Conservation (phyloP, 371 early-diverging fungal species). For the Rhizopus stolonifer region DNA sequence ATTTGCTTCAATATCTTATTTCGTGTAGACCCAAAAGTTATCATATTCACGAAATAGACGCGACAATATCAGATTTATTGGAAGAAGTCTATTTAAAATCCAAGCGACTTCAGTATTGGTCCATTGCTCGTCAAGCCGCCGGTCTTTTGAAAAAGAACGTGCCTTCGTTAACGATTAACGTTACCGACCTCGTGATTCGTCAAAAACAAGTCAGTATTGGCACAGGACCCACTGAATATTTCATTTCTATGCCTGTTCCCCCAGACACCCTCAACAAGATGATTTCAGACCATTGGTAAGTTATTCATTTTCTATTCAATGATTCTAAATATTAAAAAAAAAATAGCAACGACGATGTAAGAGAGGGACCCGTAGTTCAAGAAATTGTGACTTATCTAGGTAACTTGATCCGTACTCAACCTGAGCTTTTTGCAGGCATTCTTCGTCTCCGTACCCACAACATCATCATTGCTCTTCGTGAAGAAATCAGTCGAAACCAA, state of each 20-base stretch:
- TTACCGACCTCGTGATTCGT: slow-evolving; percentile 80
- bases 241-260: slow-evolving; percentile 64
- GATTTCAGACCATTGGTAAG: slow-evolving; percentile 61
- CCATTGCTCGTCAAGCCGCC: slow-evolving; percentile 79
- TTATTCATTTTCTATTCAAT: too few species aligned
- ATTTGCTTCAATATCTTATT: slow-evolving; percentile 75
- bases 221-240: slow-evolving; percentile 66
- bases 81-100: slow-evolving; percentile 84
- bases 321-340: too few species aligned
- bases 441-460: slow-evolving; percentile 77
- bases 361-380: slow-evolving; percentile 82
- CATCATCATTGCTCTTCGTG: slow-evolving; percentile 80
- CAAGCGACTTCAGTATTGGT: slow-evolving; percentile 70
- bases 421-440: slow-evolving; percentile 78
- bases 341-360: slow-evolving; percentile 66
- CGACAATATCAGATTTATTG: slow-evolving; percentile 63
- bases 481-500: slow-evolving; percentile 76
- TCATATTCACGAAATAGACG: slow-evolving; percentile 45
- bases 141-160: slow-evolving; percentile 79
- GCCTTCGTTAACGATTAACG: slow-evolving; percentile 73
- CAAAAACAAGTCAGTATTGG: slow-evolving; percentile 81
- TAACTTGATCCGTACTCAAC: slow-evolving; percentile 67
- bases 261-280: slow-evolving; percentile 69
- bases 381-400: slow-evolving; percentile 81
- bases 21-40: slow-evolving; percentile 65